These are phyloP conservation scores for Pulveroboletus sp. DNA, from an alignment of 768 basidiomycete genomes.

Conservation along the genomic window DNA sequence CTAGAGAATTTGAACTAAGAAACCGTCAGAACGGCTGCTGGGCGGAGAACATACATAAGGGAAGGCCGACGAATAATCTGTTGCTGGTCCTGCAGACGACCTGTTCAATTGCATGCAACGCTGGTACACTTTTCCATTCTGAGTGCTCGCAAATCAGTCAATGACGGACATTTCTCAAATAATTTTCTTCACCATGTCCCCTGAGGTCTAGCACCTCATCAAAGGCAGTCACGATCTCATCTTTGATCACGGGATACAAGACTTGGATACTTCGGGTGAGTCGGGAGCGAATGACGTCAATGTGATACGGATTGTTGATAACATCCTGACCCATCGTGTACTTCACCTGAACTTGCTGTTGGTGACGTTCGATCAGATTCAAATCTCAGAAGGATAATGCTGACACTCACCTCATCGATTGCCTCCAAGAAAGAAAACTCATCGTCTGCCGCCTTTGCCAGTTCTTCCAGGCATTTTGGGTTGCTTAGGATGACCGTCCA, in stretches of 20 bases:
- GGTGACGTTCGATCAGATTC: background rate
- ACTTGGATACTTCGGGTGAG: conserved; percentile 37
- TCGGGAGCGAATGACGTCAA: conserved; percentile 26
- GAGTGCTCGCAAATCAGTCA: background rate
- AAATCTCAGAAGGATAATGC: background rate
- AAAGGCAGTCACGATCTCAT: conserved; percentile 44
- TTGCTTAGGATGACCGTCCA: conserved; percentile 41
- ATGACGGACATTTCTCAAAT: background rate
- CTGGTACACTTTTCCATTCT: conserved; percentile 17
- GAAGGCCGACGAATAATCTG: conserved; percentile 16
- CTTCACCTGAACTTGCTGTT: conserved; percentile 34
- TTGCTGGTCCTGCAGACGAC: conserved; percentile 9
- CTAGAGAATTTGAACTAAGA: background rate
- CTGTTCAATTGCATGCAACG: background rate
- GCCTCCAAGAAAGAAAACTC: conserved; percentile 34
- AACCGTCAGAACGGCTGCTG: background rate
- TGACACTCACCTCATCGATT: background rate
- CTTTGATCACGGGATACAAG: conserved; percentile 38
- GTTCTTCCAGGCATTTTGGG: conserved; percentile 35
- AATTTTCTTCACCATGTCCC: conserved; percentile 20
- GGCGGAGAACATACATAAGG: conserved; percentile 6
- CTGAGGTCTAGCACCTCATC: conserved; percentile 31
- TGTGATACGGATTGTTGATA: conserved; percentile 31
- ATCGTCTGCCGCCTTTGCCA: conserved; percentile 39
- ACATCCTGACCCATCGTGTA: conserved; percentile 37